These are phyloP conservation scores for Fomitopsis palustris DNA, from an alignment of 1,284 basidiomycete species.

Conservation along the genomic window DNA sequence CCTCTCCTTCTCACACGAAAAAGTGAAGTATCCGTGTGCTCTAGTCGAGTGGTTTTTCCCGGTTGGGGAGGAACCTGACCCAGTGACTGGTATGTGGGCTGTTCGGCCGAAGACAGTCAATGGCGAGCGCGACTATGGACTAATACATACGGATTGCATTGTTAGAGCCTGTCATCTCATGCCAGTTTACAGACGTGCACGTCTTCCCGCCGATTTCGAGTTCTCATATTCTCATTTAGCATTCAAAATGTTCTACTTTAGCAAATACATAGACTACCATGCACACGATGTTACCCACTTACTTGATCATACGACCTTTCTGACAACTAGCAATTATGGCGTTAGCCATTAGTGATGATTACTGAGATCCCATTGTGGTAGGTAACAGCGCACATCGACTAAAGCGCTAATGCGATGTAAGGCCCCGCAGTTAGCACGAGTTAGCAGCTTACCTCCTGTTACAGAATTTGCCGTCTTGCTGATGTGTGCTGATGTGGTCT, in stretches of 20 bases:
- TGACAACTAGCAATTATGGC: too few species aligned
- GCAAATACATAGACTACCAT: slow-evolving; percentile 29
- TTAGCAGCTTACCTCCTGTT: too few species aligned
- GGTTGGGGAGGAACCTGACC: slow-evolving; percentile 10
- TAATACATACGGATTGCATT: slow-evolving; percentile 12
- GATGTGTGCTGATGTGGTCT: too few species aligned
- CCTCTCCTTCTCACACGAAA: slow-evolving; percentile 6
- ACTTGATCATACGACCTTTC: too few species aligned
- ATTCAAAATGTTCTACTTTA: slow-evolving; percentile 28
- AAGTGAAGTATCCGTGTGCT: slow-evolving; percentile 12
- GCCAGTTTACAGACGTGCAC: slow-evolving; percentile 3
- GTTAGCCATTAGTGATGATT: too few species aligned
- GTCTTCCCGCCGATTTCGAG: slow-evolving; percentile 23
- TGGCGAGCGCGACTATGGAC: neutral
- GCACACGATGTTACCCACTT: slow-evolving; percentile 13
- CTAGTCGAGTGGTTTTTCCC: slow-evolving; percentile 16
- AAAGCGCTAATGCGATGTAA: too few species aligned
- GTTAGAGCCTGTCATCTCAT: slow-evolving; percentile 15
- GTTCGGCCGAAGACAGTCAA: slow-evolving; percentile 10
- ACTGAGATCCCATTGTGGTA: too few species aligned
- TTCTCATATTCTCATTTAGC: slow-evolving; percentile 21
- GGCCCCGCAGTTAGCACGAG: too few species aligned
- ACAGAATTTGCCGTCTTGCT: too few species aligned
- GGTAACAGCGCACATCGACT: too few species aligned
- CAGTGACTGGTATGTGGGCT: slow-evolving; percentile 20